These are phyloP conservation scores for Syzygium jambos DNA, from an alignment of 345 rosid genomes.

Conservation along the genomic window DNA sequence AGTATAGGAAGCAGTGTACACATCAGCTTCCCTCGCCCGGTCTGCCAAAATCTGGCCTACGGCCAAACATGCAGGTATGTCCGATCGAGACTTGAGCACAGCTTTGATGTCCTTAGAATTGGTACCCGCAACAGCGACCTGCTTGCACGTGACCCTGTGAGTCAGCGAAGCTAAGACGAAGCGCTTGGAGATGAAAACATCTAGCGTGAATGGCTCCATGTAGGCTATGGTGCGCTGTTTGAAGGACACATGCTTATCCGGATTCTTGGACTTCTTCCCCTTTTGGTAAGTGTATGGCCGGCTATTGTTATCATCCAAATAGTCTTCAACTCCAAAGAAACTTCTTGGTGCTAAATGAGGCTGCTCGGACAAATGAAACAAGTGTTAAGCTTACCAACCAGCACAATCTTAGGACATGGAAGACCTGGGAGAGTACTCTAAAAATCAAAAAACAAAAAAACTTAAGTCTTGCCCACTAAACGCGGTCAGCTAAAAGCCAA, in stretches of 20 bases:
- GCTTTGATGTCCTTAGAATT: slow-evolving; percentile 96
- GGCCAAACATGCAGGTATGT: slow-evolving; percentile 84
- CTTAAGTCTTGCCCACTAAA: rapidly evolving
- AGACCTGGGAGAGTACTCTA: not conserved
- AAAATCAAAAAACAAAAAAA: not conserved
- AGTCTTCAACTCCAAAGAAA: slow-evolving; percentile 96
- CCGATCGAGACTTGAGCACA: slow-evolving; percentile 64
- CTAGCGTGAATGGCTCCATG: slow-evolving; percentile 91
- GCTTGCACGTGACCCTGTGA: slow-evolving; percentile 83
- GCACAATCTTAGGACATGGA: not conserved
- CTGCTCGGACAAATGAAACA: slow-evolving; percentile 16
- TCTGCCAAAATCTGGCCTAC: slow-evolving; percentile 71
- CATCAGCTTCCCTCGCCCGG: slow-evolving; percentile 86
- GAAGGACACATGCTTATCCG: slow-evolving; percentile 72
- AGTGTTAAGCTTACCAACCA: not conserved
- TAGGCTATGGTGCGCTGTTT: slow-evolving; percentile 71
- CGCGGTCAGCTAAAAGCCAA: not conserved
- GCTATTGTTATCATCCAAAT: slow-evolving; percentile 78
- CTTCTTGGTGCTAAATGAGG: slow-evolving; percentile 62
- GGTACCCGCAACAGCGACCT: slow-evolving; percentile 94
- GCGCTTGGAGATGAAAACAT: slow-evolving; percentile 83
- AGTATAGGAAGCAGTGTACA: slow-evolving; percentile 72
- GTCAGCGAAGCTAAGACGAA: slow-evolving; percentile 89
- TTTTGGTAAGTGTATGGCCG: slow-evolving; percentile 84
- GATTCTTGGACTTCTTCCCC: slow-evolving; percentile 76